Evolutionary conservation across 805 yeast species (phyloP).

Genomic region (Ogataea kodamae): DNA sequence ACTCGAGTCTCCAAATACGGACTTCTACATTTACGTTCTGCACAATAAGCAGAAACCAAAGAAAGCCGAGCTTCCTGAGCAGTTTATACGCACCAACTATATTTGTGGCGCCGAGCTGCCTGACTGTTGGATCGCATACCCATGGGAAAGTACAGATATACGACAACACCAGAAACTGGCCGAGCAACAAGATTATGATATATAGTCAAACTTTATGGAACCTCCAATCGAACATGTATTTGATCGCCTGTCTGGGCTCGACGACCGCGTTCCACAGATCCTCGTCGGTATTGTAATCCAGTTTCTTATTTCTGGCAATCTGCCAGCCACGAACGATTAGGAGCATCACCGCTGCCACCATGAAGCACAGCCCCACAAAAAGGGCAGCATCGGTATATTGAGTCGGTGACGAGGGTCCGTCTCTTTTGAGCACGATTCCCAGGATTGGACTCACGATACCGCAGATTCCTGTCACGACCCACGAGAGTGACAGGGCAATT

Average conservation of each 20-base stretch:
- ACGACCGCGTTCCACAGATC: slow-evolving; percentile 20
- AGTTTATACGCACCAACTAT: slow-evolving; percentile 55
- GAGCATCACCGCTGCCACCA: slow-evolving; percentile 42
- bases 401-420: slow-evolving; percentile 36
- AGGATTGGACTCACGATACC: slow-evolving; percentile 57
- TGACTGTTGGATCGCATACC: slow-evolving; percentile 82
- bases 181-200: slow-evolving; percentile 69
- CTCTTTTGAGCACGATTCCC: slow-evolving; percentile 47
- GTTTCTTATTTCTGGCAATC: slow-evolving; percentile 43
- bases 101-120: slow-evolving; percentile 74
- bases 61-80: slow-evolving; percentile 66
- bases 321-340: slow-evolving; percentile 53
- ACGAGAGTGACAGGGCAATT: slow-evolving; percentile 44
- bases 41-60: slow-evolving; percentile 74
- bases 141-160: slow-evolving; percentile 80
- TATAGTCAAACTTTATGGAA: slow-evolving; percentile 18
- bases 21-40: slow-evolving; percentile 71
- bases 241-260: slow-evolving; percentile 7
- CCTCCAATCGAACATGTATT: slow-evolving; percentile 8
- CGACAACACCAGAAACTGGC: slow-evolving; percentile 71
- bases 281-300: slow-evolving; percentile 18
- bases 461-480: slow-evolving; percentile 48
- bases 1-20: slow-evolving; percentile 51
- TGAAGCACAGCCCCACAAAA: slow-evolving; percentile 55
- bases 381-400: slow-evolving; percentile 53